Evolutionary conservation across 306 rosid genomes (phyloP).

Genomic region (Rosa chinensis): DNA sequence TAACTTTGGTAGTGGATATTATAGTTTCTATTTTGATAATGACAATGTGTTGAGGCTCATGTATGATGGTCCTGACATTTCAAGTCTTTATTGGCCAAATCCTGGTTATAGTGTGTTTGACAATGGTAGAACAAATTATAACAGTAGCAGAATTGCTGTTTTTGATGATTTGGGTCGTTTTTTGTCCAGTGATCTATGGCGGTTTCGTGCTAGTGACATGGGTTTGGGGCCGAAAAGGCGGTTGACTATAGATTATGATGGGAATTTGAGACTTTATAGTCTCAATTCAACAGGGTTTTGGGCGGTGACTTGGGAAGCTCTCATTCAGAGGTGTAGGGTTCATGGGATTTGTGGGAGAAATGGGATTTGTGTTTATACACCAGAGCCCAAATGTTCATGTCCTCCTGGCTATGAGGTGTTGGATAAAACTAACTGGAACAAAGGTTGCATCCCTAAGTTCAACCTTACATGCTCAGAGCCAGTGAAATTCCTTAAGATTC

Average conservation of each 20-base stretch:
- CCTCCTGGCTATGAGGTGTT: slow-evolving; percentile 17
- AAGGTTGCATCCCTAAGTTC: slow-evolving; percentile 41
- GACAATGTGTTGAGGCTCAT: slow-evolving; percentile 23
- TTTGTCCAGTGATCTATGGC: slow-evolving; percentile 35
- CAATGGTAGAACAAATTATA: neutral
- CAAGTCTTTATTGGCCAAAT: slow-evolving; percentile 26
- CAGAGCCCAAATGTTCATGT: slow-evolving; percentile 20
- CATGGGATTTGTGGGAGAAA: slow-evolving; percentile 42
- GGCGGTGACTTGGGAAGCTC: slow-evolving; percentile 52
- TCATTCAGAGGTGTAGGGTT: slow-evolving; percentile 31
- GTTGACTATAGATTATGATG: slow-evolving; percentile 36
- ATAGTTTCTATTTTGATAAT: slow-evolving; percentile 4
- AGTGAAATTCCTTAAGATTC: slow-evolving; percentile 26
- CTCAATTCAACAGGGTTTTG: slow-evolving; percentile 17
- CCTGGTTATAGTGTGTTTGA: neutral
- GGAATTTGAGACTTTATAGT: slow-evolving; percentile 42
- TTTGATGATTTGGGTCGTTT: slow-evolving; percentile 39
- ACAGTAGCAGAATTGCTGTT: slow-evolving; percentile 26
- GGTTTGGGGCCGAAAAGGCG: slow-evolving; percentile 25
- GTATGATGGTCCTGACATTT: slow-evolving; percentile 18
- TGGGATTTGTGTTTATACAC: slow-evolving; percentile 6
- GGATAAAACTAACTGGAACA: slow-evolving; percentile 1
- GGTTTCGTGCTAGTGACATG: slow-evolving; percentile 23
- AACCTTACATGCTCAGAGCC: slow-evolving; percentile 4
- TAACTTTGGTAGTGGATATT: slow-evolving; percentile 12